Conservation (phyloP, 2,329 filamentous ascomycete genomes). For the Metarhizium rileyi region DNA sequence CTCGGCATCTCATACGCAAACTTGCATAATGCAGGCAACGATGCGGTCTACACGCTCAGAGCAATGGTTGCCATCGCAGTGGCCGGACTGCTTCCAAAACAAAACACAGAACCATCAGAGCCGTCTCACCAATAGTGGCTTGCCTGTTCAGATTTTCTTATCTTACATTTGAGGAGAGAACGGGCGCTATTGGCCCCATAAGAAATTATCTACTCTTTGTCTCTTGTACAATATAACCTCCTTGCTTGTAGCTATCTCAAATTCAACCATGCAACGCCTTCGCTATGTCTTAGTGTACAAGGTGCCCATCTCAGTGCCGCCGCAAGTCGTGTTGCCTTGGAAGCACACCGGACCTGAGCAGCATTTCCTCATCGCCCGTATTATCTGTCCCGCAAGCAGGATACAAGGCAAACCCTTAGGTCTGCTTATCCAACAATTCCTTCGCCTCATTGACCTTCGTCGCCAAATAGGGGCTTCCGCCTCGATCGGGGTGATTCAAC, state of each 20-base stretch:
- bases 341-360: neutral
- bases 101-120: neutral
- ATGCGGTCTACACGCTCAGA: conserved; percentile 70
- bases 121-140: neutral
- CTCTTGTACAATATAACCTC: conserved; percentile 3
- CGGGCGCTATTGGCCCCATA: neutral
- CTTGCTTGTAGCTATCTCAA: conserved; percentile 12
- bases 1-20: conserved; percentile 53
- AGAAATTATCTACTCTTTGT: neutral
- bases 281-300: conserved; percentile 35
- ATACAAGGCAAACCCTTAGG: conserved; percentile 11
- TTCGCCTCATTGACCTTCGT: conserved; percentile 99
- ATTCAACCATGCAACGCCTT: conserved; percentile 27
- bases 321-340: neutral
- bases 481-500: conserved; percentile 93
- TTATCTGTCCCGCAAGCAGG: neutral
- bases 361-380: neutral
- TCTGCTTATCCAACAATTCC: conserved; percentile 75
- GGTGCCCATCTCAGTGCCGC: conserved; percentile 8
- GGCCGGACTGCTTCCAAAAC: conserved; percentile 8
- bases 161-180: conserved; percentile 5
- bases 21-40: conserved; percentile 84
- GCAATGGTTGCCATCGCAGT: conserved; percentile 49
- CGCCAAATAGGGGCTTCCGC: conserved; percentile 89
- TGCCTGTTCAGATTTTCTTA: neutral